These are phyloP conservation scores for Fusarium setosum DNA, from an alignment of 2,329 filamentous ascomycete genomes.

Conservation along the genomic window DNA sequence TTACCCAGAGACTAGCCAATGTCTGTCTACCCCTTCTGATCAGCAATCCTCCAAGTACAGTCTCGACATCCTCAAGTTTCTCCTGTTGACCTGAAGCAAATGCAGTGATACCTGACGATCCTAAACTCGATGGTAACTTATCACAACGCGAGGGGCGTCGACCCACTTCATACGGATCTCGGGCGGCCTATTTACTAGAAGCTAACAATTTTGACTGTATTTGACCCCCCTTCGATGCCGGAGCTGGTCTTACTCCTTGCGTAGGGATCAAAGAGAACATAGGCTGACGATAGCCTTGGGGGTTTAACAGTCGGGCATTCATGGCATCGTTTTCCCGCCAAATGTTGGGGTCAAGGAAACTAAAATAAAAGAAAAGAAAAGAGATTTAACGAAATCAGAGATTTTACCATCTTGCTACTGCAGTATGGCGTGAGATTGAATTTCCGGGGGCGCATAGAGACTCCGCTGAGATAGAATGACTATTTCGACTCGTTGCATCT, in stretches of 20 bases:
- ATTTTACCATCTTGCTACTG: slow-evolving; percentile 8
- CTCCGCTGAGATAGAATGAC: slow-evolving; percentile 5
- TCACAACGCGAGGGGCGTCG: too few species aligned
- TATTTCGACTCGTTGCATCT: slow-evolving; percentile 1
- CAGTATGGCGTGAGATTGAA: slow-evolving; percentile 7
- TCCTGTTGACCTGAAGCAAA: too few species aligned
- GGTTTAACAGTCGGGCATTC: slow-evolving; percentile 9
- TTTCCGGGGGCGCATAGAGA: background rate
- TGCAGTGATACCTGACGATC: too few species aligned
- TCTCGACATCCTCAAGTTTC: too few species aligned
- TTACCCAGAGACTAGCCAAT: too few species aligned
- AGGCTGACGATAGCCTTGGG: too few species aligned
- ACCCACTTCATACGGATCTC: too few species aligned
- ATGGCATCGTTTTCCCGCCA: slow-evolving; percentile 12
- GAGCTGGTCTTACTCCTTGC: background rate
- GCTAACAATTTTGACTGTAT: slow-evolving; percentile 1
- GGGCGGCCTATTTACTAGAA: slow-evolving; percentile 9
- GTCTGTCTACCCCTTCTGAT: too few species aligned
- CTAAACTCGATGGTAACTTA: too few species aligned
- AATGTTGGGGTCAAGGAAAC: background rate
- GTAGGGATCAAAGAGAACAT: background rate
- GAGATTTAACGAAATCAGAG: background rate
- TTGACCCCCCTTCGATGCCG: slow-evolving; percentile 2
- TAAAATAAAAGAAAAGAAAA: too few species aligned
- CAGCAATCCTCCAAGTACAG: too few species aligned